These are phyloP conservation scores for Ascochyta fabae DNA, from an alignment of 2,329 filamentous ascomycete genomes.

Conservation along the genomic window DNA sequence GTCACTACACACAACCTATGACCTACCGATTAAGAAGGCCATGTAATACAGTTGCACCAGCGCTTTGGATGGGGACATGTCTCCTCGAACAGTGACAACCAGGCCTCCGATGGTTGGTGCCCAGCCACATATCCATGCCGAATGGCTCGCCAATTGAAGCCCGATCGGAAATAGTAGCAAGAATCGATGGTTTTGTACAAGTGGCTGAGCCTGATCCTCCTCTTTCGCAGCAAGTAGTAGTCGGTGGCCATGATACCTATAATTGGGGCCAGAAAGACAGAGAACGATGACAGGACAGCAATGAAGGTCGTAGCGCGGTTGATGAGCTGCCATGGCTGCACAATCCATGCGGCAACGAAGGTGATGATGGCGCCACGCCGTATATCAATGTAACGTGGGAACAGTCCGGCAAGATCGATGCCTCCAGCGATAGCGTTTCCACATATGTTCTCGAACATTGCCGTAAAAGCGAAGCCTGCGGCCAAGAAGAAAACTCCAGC, in stretches of 20 bases:
- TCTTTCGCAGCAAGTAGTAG: constrained; percentile 47
- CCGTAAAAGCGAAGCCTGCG: constrained; percentile 45
- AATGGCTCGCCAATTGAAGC: constrained; percentile 54
- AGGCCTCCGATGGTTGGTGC: constrained; percentile 53
- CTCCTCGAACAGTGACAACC: constrained; percentile 45
- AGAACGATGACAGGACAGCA: constrained; percentile 52
- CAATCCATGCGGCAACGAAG: constrained; percentile 44
- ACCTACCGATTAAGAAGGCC: constrained; percentile 55
- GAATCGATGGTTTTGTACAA: constrained; percentile 47
- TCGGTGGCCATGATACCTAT: constrained; percentile 51
- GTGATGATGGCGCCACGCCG: constrained; percentile 46
- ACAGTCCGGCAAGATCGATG: constrained; percentile 46
- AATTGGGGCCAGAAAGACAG: constrained; percentile 50
- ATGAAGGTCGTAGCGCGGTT: constrained; percentile 48
- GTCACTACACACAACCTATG: neutral
- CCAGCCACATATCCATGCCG: constrained; percentile 55
- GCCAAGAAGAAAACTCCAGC: constrained; percentile 48
- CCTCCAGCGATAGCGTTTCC: constrained; percentile 45
- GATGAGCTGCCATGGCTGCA: constrained; percentile 49
- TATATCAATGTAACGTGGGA: constrained; percentile 45
- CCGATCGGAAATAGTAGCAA: constrained; percentile 54
- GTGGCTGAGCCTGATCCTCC: constrained; percentile 46
- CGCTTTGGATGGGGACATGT: constrained; percentile 43
- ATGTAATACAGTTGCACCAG: constrained; percentile 57
- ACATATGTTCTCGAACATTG: constrained; percentile 52